phyloP scores from a whole-genome alignment of 2,329 filamentous ascomycete species.

The Paracorniculantispora psalliotae region DNA sequence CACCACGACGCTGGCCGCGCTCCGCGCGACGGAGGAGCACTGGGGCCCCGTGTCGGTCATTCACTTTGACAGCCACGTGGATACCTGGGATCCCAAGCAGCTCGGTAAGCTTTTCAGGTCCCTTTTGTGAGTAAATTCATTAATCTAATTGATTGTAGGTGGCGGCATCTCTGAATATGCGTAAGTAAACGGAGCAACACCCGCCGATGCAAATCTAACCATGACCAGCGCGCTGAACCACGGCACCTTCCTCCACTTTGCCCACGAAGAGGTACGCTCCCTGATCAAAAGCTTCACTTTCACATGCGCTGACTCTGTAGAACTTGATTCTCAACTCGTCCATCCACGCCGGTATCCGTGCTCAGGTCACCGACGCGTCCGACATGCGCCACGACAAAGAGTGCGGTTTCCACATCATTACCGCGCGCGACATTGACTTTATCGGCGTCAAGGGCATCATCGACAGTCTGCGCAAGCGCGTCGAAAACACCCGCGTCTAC shows the following conservation, averaged over 20 bases:
- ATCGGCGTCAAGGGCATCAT: conserved; percentile 64
- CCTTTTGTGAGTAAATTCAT: neutral
- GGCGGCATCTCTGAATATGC: conserved; percentile 21
- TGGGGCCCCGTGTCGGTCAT: conserved; percentile 61
- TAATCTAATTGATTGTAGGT: neutral
- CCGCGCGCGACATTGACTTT: conserved; percentile 63
- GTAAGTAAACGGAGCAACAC: neutral
- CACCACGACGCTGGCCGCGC: conserved; percentile 59
- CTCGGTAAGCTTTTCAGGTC: conserved; percentile 11
- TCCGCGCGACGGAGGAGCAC: conserved; percentile 55
- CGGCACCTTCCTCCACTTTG: conserved; percentile 23
- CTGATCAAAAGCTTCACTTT: neutral
- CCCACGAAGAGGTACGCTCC: conserved; percentile 18
- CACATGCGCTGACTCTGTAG: neutral
- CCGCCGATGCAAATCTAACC: neutral
- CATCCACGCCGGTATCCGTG: conserved; percentile 76
- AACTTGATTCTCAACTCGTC: conserved; percentile 61
- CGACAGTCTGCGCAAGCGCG: conserved; percentile 58
- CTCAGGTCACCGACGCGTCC: conserved; percentile 52
- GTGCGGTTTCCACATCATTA: conserved; percentile 21
- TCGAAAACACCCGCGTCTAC: conserved; percentile 71
- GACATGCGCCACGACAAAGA: conserved; percentile 21
- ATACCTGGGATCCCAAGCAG: conserved; percentile 21
- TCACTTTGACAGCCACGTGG: conserved; percentile 61
- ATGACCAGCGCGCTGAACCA: conserved; percentile 19